Evolutionary conservation across 192 early-diverging fungal species (phyloP).

Genomic region (Backusella macrospora): DNA sequence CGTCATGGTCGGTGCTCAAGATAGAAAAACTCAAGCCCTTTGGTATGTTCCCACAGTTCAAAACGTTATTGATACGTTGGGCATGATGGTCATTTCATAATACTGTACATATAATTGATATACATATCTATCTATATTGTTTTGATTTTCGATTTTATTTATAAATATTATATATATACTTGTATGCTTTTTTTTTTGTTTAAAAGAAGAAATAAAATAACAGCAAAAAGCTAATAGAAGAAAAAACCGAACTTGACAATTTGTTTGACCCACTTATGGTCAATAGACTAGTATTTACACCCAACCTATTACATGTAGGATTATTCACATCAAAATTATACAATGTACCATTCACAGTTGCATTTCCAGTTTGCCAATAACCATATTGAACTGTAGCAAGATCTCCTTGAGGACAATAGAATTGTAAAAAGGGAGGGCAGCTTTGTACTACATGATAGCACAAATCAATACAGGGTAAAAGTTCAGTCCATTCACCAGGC

Average conservation of each 20-base stretch:
- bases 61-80: conserved; percentile 58
- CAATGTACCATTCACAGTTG: conserved; percentile 10
- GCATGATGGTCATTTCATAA: conserved; percentile 12
- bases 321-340: conserved; percentile 16
- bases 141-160: background rate
- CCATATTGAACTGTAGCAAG: conserved; percentile 38
- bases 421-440: conserved; percentile 57
- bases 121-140: background rate
- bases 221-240: background rate
- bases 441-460: conserved; percentile 60
- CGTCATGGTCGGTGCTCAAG: conserved; percentile 77
- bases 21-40: conserved; percentile 85
- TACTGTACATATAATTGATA: background rate
- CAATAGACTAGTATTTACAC: conserved; percentile 24
- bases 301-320: conserved; percentile 42
- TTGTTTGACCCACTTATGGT: conserved; percentile 9
- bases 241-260: background rate
- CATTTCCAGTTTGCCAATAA: conserved; percentile 32
- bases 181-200: background rate
- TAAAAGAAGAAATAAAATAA: background rate
- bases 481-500: conserved; percentile 48
- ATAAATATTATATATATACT: background rate
- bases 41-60: conserved; percentile 80
- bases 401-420: conserved; percentile 53
- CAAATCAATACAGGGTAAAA: conserved; percentile 59